Evolutionary conservation across 2,329 filamentous ascomycete species (phyloP).

Genomic region (Colletotrichum filicis): DNA sequence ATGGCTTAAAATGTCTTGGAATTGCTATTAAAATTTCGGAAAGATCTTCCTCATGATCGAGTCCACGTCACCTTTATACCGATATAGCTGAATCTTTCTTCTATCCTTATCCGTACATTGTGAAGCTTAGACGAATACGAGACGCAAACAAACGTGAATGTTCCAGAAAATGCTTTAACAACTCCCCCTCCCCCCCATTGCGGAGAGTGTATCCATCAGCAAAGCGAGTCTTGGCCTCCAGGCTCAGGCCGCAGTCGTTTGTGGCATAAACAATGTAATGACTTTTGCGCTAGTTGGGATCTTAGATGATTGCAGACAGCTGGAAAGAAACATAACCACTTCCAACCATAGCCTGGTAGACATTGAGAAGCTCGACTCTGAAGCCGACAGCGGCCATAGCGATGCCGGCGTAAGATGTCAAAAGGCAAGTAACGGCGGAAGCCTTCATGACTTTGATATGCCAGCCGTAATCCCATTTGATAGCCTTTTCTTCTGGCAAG

Average conservation of each 20-base stretch:
- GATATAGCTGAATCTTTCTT: no score
- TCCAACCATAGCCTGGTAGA: neutral
- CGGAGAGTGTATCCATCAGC: neutral
- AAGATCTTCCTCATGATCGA: no score
- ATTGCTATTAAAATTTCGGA: no score
- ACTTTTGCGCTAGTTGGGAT: neutral
- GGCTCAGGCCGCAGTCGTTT: neutral
- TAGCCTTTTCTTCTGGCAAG: no score
- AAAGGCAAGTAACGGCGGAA: neutral
- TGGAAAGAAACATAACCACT: neutral
- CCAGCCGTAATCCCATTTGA: neutral
- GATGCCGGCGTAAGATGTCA: neutral
- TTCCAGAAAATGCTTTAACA: no score
- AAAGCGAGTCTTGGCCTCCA: neutral
- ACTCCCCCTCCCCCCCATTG: no score
- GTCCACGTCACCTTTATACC: no score
- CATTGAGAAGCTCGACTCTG: conserved; percentile 3
- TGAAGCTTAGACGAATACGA: no score
- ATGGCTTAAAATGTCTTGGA: no score
- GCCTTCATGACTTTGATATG: conserved; percentile 4
- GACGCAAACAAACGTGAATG: no score
- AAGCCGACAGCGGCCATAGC: neutral
- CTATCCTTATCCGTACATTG: no score
- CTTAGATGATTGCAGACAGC: neutral
- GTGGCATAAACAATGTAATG: neutral